Percentiles rank a stretch among this genome's conserved stretches.
Conservation (phyloP, 805 yeast genomes). For the Martiniozyma abietophila region DNA sequence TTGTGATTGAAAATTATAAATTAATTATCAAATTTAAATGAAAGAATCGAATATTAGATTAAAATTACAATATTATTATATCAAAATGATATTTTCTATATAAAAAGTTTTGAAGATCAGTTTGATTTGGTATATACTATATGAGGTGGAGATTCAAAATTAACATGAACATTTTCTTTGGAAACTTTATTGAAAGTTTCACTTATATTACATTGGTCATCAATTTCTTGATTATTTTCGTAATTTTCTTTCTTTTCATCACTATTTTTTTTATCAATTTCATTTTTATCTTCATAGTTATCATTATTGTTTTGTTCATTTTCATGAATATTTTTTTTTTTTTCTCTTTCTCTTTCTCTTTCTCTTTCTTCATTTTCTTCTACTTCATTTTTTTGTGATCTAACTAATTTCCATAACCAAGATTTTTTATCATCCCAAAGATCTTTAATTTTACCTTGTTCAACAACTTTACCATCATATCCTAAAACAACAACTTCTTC, state of each 20-base stretch:
- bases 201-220: no score
- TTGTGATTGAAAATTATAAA: no score
- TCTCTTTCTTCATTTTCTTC: constrained; percentile 11
- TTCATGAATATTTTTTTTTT: not conserved
- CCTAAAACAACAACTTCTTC: constrained; percentile 78
- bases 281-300: not conserved
- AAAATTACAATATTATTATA: no score
- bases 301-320: not conserved
- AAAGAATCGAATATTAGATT: no score
- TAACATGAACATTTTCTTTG: no score
- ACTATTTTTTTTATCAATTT: constrained; percentile 6
- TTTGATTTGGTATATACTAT: no score
- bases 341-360: constrained; percentile 7
- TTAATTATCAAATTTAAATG: no score
- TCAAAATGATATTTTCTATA: no score
- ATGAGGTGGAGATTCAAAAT: no score
- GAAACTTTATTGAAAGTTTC: no score
- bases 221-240: no score
- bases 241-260: constrained; percentile 3
- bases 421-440: constrained; percentile 36
- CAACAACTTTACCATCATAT: constrained; percentile 66
- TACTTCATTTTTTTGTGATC: constrained; percentile 10
- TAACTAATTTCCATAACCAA: constrained; percentile 24
- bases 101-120: no score
- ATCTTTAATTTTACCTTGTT: constrained; percentile 59